phyloP scores from a whole-genome alignment of 768 basidiomycete genomes.

The Auriculariales sp. region DNA sequence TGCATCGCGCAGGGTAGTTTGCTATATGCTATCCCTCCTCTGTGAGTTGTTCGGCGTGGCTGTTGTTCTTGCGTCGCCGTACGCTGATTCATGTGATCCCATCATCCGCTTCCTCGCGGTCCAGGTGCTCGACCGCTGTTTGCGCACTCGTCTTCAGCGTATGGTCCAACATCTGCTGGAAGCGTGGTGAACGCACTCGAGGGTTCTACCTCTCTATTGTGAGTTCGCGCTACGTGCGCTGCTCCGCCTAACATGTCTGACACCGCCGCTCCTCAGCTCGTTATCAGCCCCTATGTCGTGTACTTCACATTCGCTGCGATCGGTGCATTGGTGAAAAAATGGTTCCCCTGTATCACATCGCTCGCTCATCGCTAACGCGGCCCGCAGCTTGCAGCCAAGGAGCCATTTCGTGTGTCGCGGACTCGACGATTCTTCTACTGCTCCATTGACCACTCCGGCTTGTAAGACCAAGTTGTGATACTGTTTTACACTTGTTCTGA shows the following conservation, averaged over 20 bases:
- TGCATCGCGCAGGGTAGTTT: conserved; percentile 34
- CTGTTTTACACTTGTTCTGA: not conserved
- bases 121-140: conserved; percentile 27
- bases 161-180: not conserved
- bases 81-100: not conserved
- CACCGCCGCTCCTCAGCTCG: conserved; percentile 13
- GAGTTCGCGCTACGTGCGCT: not conserved
- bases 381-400: conserved; percentile 22
- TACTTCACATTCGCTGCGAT: conserved; percentile 21
- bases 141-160: conserved; percentile 31
- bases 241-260: not conserved
- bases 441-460: conserved; percentile 21
- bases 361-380: not conserved
- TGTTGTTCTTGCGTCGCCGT: not conserved
- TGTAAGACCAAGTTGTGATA: conserved; percentile 18
- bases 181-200: not conserved
- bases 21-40: conserved; percentile 32
- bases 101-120: not conserved
- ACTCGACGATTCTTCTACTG: conserved; percentile 38
- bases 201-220: not conserved
- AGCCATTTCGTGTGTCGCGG: conserved; percentile 26
- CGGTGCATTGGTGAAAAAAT: conserved; percentile 23
- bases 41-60: conserved; percentile 20
- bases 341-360: not conserved
- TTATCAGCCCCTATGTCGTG: conserved; percentile 28